Percentiles rank a stretch among this genome's conserved stretches.
phyloP scores from a whole-genome alignment of 2,329 filamentous ascomycete species.

The Xylaria sp. region DNA sequence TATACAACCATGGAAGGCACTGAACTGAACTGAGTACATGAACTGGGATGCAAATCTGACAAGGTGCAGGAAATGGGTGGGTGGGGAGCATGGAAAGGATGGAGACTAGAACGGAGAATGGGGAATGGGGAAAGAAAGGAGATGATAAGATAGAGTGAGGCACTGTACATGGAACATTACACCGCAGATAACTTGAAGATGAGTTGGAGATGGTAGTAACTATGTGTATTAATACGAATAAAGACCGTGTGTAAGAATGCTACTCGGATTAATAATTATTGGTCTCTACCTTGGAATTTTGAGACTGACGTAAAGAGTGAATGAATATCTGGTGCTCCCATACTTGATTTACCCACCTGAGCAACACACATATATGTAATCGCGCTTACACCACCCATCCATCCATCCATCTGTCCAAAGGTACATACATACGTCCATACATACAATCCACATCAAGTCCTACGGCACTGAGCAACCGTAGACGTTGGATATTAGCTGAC shows the following conservation, averaged over 20 bases:
- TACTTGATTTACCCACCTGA: background rate
- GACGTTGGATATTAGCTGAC: background rate
- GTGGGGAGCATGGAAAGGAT: background rate
- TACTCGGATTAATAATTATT: no score
- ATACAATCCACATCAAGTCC: no score
- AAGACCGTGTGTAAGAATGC: background rate
- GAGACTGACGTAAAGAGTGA: no score
- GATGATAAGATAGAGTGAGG: background rate
- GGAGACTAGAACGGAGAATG: background rate
- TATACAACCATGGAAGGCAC: background rate
- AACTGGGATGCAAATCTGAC: slow-evolving; percentile 27
- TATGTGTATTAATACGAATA: background rate
- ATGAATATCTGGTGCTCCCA: background rate
- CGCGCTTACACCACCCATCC: slow-evolving; percentile 11
- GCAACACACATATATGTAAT: background rate
- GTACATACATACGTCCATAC: no score
- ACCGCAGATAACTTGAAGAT: background rate
- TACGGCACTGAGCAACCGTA: no score
- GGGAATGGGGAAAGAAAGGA: slow-evolving; percentile 6
- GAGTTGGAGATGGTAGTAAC: no score
- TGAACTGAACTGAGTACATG: slow-evolving; percentile 6
- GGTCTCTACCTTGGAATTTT: no score
- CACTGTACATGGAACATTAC: background rate
- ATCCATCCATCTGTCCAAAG: no score
- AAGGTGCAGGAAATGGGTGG: slow-evolving; percentile 6